A percentile compares a stretch with the other conserved stretches of the same genome.
phyloP scores from a whole-genome alignment of 1,284 basidiomycete genomes.

The Mycosarcoma maydis region DNA sequence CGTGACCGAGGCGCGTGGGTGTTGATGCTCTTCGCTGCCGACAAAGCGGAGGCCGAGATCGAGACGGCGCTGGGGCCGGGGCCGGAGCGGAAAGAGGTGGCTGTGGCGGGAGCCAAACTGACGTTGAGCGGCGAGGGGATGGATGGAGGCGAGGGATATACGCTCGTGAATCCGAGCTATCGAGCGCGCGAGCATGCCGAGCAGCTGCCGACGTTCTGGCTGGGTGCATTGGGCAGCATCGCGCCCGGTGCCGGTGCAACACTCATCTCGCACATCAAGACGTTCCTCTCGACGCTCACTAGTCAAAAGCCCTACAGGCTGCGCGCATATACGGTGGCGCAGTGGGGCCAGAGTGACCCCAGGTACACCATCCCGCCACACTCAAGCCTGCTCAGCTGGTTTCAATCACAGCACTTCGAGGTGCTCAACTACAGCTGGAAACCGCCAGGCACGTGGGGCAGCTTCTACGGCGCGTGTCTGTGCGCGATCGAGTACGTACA shows the following conservation, averaged over 20 bases:
- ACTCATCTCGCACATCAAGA: slow-evolving; percentile 16
- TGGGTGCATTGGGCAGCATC: slow-evolving; percentile 24
- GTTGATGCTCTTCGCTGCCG: slow-evolving; percentile 9
- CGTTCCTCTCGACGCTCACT: slow-evolving; percentile 5
- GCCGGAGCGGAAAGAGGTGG: background rate
- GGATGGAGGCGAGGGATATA: slow-evolving; percentile 15
- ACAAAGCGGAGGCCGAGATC: no score
- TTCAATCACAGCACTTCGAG: slow-evolving; percentile 14
- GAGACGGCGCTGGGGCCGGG: no score
- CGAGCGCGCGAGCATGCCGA: background rate
- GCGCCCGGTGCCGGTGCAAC: slow-evolving; percentile 3
- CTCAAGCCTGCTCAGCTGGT: slow-evolving; percentile 9
- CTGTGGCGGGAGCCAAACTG: slow-evolving; percentile 26
- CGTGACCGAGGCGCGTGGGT: slow-evolving; percentile 14
- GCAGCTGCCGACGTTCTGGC: slow-evolving; percentile 4
- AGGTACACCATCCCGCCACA: background rate
- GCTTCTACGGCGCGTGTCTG: slow-evolving; percentile 23
- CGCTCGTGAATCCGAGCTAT: slow-evolving; percentile 4
- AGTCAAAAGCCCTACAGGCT: no score
- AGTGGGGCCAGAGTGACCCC: slow-evolving; percentile 12
- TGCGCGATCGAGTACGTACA: slow-evolving; percentile 9
- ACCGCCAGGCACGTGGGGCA: slow-evolving; percentile 22
- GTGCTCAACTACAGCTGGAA: slow-evolving; percentile 28
- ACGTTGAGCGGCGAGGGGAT: slow-evolving; percentile 19
- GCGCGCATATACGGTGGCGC: slow-evolving; percentile 27